Conservation (phyloP, 2,329 filamentous ascomycete species). For the Colletotrichum musicola region DNA sequence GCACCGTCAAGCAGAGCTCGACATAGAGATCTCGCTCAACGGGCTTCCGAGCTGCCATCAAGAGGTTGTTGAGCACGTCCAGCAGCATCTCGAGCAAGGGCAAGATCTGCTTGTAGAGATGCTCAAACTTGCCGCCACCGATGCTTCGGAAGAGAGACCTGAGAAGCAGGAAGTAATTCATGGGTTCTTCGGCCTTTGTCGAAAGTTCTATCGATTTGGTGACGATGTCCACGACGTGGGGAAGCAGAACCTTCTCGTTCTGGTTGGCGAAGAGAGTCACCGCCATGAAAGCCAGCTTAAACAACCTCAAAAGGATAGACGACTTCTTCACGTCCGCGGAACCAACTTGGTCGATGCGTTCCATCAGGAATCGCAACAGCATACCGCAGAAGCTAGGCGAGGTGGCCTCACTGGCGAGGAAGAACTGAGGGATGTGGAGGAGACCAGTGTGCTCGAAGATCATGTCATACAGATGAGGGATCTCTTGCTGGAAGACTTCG, state of each 20-base stretch:
- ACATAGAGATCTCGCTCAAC: slow-evolving; percentile 96
- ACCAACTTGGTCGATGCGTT: slow-evolving; percentile 93
- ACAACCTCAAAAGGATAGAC: slow-evolving; percentile 90
- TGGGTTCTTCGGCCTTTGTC: slow-evolving; percentile 94
- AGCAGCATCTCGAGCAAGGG: slow-evolving; percentile 97
- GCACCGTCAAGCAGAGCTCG: slow-evolving; percentile 95
- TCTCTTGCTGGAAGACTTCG: slow-evolving; percentile 97
- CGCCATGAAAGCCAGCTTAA: slow-evolving; percentile 99
- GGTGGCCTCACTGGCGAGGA: slow-evolving; percentile 97
- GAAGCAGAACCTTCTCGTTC: slow-evolving; percentile 94
- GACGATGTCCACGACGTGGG: slow-evolving; percentile 96
- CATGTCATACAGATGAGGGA: slow-evolving; percentile 95
- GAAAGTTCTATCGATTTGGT: slow-evolving; percentile 97
- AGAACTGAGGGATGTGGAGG: slow-evolving; percentile 96
- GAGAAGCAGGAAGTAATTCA: slow-evolving; percentile 97
- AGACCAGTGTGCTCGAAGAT: slow-evolving; percentile 97
- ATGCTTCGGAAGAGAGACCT: slow-evolving; percentile 96
- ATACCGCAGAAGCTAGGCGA: slow-evolving; percentile 98
- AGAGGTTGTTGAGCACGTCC: slow-evolving; percentile 94
- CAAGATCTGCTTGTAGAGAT: slow-evolving; percentile 97
- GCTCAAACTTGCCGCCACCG: slow-evolving; percentile 95
- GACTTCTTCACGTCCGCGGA: slow-evolving; percentile 93
- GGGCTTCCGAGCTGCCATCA: slow-evolving; percentile 90
- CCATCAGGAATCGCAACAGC: slow-evolving; percentile 97
- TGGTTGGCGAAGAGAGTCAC: slow-evolving; percentile 95